These are phyloP conservation scores for Mycena floridula DNA, from an alignment of 768 basidiomycete genomes.

Conservation along the genomic window DNA sequence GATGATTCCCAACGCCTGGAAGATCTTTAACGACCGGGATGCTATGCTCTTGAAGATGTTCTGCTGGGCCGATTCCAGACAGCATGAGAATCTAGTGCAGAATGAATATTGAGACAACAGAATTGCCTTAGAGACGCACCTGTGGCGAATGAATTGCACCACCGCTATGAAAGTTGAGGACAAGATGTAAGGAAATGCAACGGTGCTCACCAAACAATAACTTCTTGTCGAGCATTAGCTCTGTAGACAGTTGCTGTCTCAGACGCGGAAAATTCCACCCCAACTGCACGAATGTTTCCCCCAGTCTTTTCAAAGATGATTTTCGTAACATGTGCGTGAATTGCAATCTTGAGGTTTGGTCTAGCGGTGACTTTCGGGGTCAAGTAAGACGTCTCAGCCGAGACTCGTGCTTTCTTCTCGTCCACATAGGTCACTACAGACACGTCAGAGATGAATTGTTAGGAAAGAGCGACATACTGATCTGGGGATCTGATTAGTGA, in stretches of 20 bases:
- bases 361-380: constrained; percentile 52
- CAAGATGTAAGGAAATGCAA: neutral
- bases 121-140: constrained; percentile 19
- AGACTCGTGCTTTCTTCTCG: constrained; percentile 40
- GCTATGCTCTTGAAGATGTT: constrained; percentile 41
- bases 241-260: constrained; percentile 23
- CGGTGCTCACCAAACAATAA: constrained; percentile 47
- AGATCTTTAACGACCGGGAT: constrained; percentile 58
- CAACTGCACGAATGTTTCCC: constrained; percentile 37
- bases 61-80: constrained; percentile 70
- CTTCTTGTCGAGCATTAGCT: constrained; percentile 45
- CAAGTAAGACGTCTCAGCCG: constrained; percentile 58
- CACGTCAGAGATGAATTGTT: neutral
- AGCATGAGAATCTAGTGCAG: constrained; percentile 56
- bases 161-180: constrained; percentile 31
- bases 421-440: constrained; percentile 61
- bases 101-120: neutral
- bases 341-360: constrained; percentile 54
- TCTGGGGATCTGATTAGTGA: neutral
- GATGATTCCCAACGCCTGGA: constrained; percentile 68
- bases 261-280: constrained; percentile 46
- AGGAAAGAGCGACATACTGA: neutral
- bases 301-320: constrained; percentile 37
- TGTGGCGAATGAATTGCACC: constrained; percentile 63
- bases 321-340: constrained; percentile 45